Conservation (phyloP, 176 grass and related monocot species). For the Paspalum vaginatum region DNA sequence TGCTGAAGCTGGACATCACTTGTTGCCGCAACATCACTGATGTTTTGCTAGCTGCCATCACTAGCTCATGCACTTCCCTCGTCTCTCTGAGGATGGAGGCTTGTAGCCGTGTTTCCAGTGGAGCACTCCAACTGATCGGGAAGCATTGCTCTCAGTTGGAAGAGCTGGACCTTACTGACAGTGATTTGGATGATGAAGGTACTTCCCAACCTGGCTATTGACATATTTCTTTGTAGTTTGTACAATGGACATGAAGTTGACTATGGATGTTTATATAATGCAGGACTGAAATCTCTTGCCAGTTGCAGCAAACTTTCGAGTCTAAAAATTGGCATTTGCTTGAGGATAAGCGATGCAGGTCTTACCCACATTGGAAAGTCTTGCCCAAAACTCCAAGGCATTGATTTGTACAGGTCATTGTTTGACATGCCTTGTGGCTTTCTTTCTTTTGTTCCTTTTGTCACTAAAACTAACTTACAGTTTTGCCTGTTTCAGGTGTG, state of each 20-base stretch:
- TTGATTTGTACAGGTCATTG: constrained; percentile 80
- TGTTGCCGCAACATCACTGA: constrained; percentile 72
- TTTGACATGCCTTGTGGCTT: background rate
- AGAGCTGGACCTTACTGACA: constrained; percentile 85
- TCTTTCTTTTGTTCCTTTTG: constrained; percentile 9
- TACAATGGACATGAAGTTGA: constrained; percentile 36
- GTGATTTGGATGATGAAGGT: constrained; percentile 91
- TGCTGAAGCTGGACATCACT: constrained; percentile 75
- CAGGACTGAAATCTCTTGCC: constrained; percentile 71
- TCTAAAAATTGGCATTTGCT: constrained; percentile 86
- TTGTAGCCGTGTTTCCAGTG: constrained; percentile 58
- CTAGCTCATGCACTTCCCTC: constrained; percentile 63
- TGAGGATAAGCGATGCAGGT: constrained; percentile 74
- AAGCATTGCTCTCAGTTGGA: constrained; percentile 57
- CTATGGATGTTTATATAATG: background rate
- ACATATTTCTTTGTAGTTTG: constrained; percentile 32
- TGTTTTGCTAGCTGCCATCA: constrained; percentile 57
- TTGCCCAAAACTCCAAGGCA: constrained; percentile 64
- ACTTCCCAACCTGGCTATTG: constrained; percentile 14
- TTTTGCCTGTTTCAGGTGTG: constrained; percentile 62
- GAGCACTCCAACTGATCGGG: constrained; percentile 69
- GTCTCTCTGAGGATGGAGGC: constrained; percentile 87
- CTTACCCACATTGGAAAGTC: constrained; percentile 63
- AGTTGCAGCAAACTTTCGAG: constrained; percentile 64
- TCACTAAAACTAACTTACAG: constrained; percentile 30